Base-by-base conservation (phyloP, 768 basidiomycete species). In the Panellus pusillus region DNA sequence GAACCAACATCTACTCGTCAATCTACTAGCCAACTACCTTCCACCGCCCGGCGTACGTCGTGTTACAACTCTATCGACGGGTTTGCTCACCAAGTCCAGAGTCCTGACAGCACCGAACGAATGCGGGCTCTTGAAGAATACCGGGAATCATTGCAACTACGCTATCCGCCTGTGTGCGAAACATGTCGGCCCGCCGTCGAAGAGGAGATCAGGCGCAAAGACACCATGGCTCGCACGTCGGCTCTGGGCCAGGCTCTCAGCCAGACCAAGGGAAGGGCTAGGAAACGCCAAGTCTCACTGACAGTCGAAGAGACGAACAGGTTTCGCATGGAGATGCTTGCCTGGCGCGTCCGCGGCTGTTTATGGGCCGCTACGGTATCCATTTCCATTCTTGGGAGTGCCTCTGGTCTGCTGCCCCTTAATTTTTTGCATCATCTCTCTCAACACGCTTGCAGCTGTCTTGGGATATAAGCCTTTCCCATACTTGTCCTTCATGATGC, bases 1-100 rank as follows among this genome's bases (percentile, higher is more conserved):
- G n/a, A 98, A 98, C 69, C 94, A 97, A 65, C 87, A 84, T 74
- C 79, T 98, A 36, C 74, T 93, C 48, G 74, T 90, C 56, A 91
- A 93, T 68, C 80, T 98, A 50, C 73, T 98, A 29, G 89, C 93
- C 14, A 93, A 89, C 63, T 98, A 95, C 68, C 79, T 96, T 1
- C 93, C 93, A 9, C 72, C 82, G 20, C 80, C 84, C n/a, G 79
- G 81, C 54, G 93, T 93, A 65, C 61, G 86, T 75, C 39, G 38
- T 41, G 51, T 15, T 51, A 7, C 56, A 24, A 36, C 28, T 31
- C 46, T 18, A 18, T 49, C 12, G 15, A 36, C 11, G 17, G 14
- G 7, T 13, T 29, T 44, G n/a, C 35, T 44, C 50, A 40, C 20
- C 24, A 14, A 45, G 41, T 12, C n/a, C 61, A 94, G 91, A 83